Evolutionary conservation across 2,329 filamentous ascomycete genomes (phyloP), one percentile per base, ranked within the genome.

Genomic region (Stagonosporopsis tanaceti): DNA sequence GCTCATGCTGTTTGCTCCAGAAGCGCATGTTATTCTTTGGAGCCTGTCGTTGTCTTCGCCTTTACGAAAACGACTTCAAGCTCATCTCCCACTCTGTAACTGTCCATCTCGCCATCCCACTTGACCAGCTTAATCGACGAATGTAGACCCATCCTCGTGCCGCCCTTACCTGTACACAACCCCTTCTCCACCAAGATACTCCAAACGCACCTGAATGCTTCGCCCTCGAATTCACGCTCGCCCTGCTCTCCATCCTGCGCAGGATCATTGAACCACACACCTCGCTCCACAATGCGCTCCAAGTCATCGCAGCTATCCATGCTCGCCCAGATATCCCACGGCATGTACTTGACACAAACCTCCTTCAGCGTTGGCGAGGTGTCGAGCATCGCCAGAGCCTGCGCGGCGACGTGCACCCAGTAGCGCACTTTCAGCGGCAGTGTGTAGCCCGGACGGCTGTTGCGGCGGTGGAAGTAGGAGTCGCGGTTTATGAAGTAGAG

Each of bases 261-360:
- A 3, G 52, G 50, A 0, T 62, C 63, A 34, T 64, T 60, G 24
- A 72, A 71, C 70, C 69, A 75, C 1, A 76, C 59, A 0, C 73
- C 74, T 6, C 59, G 50, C 40, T 67, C 57, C 2, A 61, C 63
- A 35, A 76, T 69, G 24, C 69, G 61, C 9, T 46, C 32, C 50
- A 76, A 50, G 22, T 74, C 62, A 34, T 75, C 72, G 0, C 61
- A 62, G 1, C 70, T 71, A 42, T 74, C 71, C 70, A 76, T 72
- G 27, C 61, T 65, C 15, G 73, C 73, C 73, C 71, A 76, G 15
- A 74, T 69, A 48, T 76, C 69, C 58, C 65, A 69, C 5, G 74
- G 71, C 47, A 68, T 65, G 41, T 76, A 75, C 40, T 68, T 68
- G 40, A 76, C 50, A 1, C 59, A 40, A 17, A 76, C 67, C 30